phyloP scores from a whole-genome alignment of 108 stramenopile genomes.

The Fragilariopsis cylindrus region DNA sequence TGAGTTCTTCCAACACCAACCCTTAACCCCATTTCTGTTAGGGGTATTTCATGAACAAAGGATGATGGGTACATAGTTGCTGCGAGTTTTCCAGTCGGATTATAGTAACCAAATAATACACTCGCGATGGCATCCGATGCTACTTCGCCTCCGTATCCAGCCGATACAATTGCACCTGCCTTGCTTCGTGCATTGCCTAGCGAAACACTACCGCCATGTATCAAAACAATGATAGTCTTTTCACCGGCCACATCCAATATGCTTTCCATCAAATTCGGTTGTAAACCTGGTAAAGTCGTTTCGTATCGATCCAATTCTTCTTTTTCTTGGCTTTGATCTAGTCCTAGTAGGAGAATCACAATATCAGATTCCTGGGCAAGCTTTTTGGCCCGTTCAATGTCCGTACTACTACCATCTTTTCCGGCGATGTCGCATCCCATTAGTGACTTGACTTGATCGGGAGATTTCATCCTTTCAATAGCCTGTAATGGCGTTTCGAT shows the following conservation, averaged over 20 bases:
- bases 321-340: conserved; percentile 42
- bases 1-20: conserved; percentile 50
- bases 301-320: conserved; percentile 50
- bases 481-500: conserved; percentile 38
- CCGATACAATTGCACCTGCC: conserved; percentile 28
- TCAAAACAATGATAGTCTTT: conserved; percentile 27
- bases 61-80: conserved; percentile 47
- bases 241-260: conserved; percentile 32
- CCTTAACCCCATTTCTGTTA: conserved; percentile 47
- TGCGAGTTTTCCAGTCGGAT: conserved; percentile 53
- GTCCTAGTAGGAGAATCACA: conserved; percentile 42
- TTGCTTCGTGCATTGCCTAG: conserved; percentile 21
- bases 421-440: conserved; percentile 22
- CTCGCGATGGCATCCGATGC: conserved; percentile 43
- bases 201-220: conserved; percentile 36
- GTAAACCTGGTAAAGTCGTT: conserved; percentile 47
- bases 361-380: conserved; percentile 32
- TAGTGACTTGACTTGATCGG: conserved; percentile 3
- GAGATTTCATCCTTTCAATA: conserved; percentile 5
- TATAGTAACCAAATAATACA: conserved; percentile 47
- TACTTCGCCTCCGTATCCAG: conserved; percentile 44
- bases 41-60: conserved; percentile 38
- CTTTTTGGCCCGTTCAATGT: conserved; percentile 24
- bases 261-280: conserved; percentile 30
- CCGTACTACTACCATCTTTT: neutral